phyloP scores from a whole-genome alignment of 2,329 filamentous ascomycete genomes.

The Aspergillus unguis region DNA sequence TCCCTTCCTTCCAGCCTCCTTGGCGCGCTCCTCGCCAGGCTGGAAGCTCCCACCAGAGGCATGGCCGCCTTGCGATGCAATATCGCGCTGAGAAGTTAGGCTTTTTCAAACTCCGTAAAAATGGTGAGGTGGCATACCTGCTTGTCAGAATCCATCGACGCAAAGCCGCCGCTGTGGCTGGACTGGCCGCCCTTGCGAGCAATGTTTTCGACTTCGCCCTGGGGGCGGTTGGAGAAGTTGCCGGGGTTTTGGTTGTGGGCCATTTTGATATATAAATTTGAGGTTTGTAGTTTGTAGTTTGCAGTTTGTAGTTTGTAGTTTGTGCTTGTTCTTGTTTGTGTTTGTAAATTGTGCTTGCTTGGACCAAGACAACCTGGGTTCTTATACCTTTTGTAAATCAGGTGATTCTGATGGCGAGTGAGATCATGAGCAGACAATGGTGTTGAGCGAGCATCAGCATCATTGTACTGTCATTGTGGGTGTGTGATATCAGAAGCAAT shows the following conservation, averaged over 20 bases:
- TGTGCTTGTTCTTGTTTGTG: not conserved
- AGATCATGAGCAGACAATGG: not conserved
- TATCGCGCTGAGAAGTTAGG: conserved; percentile 44
- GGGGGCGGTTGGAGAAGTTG: conserved; percentile 43
- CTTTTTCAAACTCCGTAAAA: not conserved
- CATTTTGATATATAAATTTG: conserved; percentile 9
- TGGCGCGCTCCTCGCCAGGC: conserved; percentile 51
- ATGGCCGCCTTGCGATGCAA: conserved; percentile 55
- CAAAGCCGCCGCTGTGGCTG: conserved; percentile 30
- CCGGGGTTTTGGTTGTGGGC: conserved; percentile 33
- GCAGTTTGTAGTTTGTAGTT: not conserved
- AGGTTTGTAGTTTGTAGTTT: not conserved
- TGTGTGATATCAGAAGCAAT: not conserved
- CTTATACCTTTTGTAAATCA: too few species aligned
- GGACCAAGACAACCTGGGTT: too few species aligned
- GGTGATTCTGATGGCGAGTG: not conserved
- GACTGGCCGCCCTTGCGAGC: conserved; percentile 35
- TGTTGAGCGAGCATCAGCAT: not conserved
- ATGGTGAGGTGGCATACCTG: conserved; percentile 19
- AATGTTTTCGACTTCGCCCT: conserved; percentile 46
- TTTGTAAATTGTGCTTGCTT: not conserved
- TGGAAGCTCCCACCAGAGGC: conserved; percentile 55
- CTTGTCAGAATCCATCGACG: conserved; percentile 29
- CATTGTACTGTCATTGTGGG: conserved; percentile 1
- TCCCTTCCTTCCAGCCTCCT: conserved; percentile 55